Conservation (phyloP, 768 basidiomycete genomes). For the Mycena floridula region DNA sequence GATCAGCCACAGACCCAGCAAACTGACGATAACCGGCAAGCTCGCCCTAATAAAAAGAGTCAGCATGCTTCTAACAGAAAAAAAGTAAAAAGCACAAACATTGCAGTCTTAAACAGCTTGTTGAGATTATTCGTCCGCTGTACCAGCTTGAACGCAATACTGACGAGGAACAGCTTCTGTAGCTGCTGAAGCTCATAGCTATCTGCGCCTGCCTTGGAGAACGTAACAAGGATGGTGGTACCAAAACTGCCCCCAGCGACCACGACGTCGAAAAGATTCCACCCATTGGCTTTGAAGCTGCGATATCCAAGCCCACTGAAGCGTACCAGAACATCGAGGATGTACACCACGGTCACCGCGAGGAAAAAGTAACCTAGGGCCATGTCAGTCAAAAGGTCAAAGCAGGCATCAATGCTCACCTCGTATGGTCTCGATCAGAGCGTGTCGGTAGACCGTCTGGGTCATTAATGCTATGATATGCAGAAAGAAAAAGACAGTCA, state of each 20-base stretch:
- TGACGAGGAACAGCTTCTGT: constrained; percentile 88
- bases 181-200: constrained; percentile 57
- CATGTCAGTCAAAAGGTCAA: background rate
- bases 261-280: constrained; percentile 88
- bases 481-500: constrained; percentile 73
- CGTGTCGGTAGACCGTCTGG: constrained; percentile 58
- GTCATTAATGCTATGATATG: constrained; percentile 87
- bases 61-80: background rate
- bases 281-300: constrained; percentile 85
- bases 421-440: constrained; percentile 45
- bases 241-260: constrained; percentile 77
- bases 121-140: constrained; percentile 85
- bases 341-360: constrained; percentile 61
- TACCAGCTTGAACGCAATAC: constrained; percentile 91
- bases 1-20: constrained; percentile 84
- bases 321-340: constrained; percentile 73
- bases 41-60: constrained; percentile 51
- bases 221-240: constrained; percentile 71
- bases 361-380: constrained; percentile 59
- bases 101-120: constrained; percentile 93
- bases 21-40: constrained; percentile 76
- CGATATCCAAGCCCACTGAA: constrained; percentile 77
- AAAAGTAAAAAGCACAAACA: constrained; percentile 47
- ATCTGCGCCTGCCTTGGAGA: constrained; percentile 30
- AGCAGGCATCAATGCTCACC: constrained; percentile 34